Base-by-base conservation (phyloP, 2,329 filamentous ascomycete genomes). In the Volutella citrinella region DNA sequence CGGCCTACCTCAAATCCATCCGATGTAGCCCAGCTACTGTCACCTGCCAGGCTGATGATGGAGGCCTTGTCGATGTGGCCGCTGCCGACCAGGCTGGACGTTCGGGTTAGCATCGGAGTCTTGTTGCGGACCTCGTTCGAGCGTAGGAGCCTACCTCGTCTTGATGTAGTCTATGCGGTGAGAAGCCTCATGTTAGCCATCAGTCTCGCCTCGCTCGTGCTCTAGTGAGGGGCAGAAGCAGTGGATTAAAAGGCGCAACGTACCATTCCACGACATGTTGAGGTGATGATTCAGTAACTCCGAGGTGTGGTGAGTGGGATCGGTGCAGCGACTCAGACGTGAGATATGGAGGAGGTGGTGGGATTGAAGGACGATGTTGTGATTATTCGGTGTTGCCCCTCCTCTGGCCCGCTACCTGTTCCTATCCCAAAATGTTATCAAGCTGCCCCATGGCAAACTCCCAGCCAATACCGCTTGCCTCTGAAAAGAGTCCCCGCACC, bases 61-160 rank as follows among this genome's bases (percentile, higher is more conserved):
- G 86, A 85, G 55, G 77, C 89, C 70, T 88, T 83, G 70, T 93
- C 84, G 58, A 95, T 67, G 61, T 90, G 82, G 57, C 82, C 82
- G 54, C 76, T 82, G 68, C 75, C 83, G 57, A 94, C 77, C 55
- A 95, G 80, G 77, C 88, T 95, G 59, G n/a, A n/a, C n/a, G n/a
- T n/a, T 51, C 43, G 19, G 33, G 34, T 43, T 18, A 26, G 15
- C 32, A 39, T 49, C 29, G 48, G 48, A 16, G 30, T 36, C 24
- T 23, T 36, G 24, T 22, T 22, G 27, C n/a, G 31, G 21, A 32
- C 33, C 45, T 56, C n/a, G n/a, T n/a, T n/a, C n/a, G n/a, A n/a
- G n/a, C n/a, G n/a, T n/a, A n/a, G n/a, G n/a, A n/a, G n/a, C n/a
- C n/a, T 70, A 74, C 71, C 69, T 73, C 48, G 64, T 57, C 54